Percentiles rank a stretch among this genome's conserved stretches.
Conservation (phyloP, 106 monocot species). For the Dendrobium huoshanense region DNA sequence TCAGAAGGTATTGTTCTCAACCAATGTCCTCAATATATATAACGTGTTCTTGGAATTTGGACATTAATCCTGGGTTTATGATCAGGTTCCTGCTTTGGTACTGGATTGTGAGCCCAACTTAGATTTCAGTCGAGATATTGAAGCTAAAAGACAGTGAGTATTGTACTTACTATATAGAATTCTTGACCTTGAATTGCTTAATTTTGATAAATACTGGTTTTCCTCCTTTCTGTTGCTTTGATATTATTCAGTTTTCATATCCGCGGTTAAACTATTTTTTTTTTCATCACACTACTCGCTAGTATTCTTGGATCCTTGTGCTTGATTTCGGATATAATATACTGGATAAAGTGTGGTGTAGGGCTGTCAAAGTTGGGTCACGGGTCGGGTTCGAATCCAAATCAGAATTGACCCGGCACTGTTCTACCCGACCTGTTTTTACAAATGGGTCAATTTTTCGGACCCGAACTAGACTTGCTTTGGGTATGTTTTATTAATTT, state of each 20-base stretch:
- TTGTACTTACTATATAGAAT: background rate
- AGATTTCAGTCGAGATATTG: slow-evolving; percentile 84
- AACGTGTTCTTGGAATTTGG: background rate
- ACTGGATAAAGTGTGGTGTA: background rate
- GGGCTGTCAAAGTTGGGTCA: too few relatives aligned
- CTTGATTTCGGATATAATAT: background rate
- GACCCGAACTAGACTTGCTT: too few relatives aligned
- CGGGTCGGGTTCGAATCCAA: too few relatives aligned
- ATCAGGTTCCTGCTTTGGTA: slow-evolving; percentile 93
- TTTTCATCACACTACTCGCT: background rate
- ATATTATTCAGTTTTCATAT: background rate
- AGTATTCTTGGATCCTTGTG: background rate
- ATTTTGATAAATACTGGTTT: background rate
- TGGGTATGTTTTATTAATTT: too few relatives aligned
- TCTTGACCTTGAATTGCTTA: background rate
- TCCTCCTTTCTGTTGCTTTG: background rate
- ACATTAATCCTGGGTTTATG: slow-evolving; percentile 4
- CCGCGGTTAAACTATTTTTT: background rate
- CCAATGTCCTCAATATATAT: background rate
- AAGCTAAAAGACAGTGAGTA: slow-evolving; percentile 86
- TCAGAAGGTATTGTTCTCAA: slow-evolving; percentile 56
- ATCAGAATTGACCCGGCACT: too few relatives aligned
- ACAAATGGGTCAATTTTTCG: too few relatives aligned
- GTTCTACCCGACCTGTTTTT: too few relatives aligned
- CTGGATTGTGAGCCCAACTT: slow-evolving; percentile 97